Conservation (phyloP, 352 stramenopile genomes). For the Halophytophthora polymorphica region DNA sequence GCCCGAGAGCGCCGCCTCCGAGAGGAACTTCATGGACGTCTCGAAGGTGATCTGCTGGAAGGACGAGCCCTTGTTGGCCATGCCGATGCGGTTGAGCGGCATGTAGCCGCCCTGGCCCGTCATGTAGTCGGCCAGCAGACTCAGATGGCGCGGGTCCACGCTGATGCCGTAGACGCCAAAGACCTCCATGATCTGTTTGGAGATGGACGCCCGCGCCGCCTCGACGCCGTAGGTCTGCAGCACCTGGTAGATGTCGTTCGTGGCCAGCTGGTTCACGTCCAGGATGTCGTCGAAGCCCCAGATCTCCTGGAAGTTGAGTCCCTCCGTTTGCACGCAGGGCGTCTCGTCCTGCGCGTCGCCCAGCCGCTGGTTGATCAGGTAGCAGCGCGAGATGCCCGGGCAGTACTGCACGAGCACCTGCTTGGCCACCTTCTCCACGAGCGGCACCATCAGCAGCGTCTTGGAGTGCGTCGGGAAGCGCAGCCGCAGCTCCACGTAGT, state of each 20-base stretch:
- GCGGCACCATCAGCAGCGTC: constrained; percentile 86
- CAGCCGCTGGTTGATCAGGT: constrained; percentile 87
- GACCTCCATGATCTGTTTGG: constrained; percentile 98
- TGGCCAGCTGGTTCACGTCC: constrained; percentile 94
- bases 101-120: constrained; percentile 97
- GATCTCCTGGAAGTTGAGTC: constrained; percentile 98
- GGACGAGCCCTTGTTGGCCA: constrained; percentile 94
- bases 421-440: constrained; percentile 84
- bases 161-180: constrained; percentile 99
- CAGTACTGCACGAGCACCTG: constrained; percentile 87
- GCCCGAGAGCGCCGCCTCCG: constrained; percentile 91
- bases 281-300: constrained; percentile 92
- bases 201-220: constrained; percentile 95
- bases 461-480: constrained; percentile 88
- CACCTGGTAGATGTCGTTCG: constrained; percentile 98
- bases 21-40: constrained; percentile 98
- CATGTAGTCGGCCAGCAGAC: constrained; percentile 99
- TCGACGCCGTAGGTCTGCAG: constrained; percentile 98
- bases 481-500: constrained; percentile 83
- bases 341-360: constrained; percentile 77
- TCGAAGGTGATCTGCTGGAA: constrained; percentile 99
- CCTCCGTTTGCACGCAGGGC: constrained; percentile 91
- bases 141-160: constrained; percentile 97
- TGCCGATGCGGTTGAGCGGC: constrained; percentile 97
- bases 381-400: constrained; percentile 85